Percentiles rank a stretch among this genome's conserved stretches.
Conservation (phyloP, 2,329 filamentous ascomycete species). For the Alternaria arborescens region DNA sequence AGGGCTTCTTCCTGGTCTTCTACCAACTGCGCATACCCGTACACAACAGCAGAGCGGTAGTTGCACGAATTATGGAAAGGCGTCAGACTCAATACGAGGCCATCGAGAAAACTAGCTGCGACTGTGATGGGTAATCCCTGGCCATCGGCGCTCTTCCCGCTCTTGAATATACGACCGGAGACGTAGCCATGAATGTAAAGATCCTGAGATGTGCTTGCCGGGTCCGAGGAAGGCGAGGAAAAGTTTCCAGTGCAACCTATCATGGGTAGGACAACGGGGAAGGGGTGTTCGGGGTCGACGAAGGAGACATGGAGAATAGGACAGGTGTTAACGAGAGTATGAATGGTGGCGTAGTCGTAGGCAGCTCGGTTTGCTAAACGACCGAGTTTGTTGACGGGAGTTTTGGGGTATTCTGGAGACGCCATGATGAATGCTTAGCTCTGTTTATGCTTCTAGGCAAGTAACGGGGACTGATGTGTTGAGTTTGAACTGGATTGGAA, state of each 20-base stretch:
- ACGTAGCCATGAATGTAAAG: slow-evolving; percentile 50
- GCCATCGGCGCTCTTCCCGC: not conserved
- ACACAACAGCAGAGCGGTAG: slow-evolving; percentile 44
- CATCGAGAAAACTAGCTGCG: slow-evolving; percentile 38
- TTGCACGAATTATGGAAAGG: slow-evolving; percentile 51
- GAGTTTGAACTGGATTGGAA: not conserved
- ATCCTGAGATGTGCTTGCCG: slow-evolving; percentile 56
- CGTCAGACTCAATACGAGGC: slow-evolving; percentile 45
- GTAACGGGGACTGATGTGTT: not conserved
- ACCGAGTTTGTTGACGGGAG: slow-evolving; percentile 39
- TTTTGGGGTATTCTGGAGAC: slow-evolving; percentile 34
- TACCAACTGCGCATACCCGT: slow-evolving; percentile 42
- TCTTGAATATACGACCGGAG: slow-evolving; percentile 68
- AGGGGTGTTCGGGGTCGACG: slow-evolving; percentile 59
- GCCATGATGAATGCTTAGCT: slow-evolving; percentile 11
- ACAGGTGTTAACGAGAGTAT: slow-evolving; percentile 41
- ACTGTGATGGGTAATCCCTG: slow-evolving; percentile 4
- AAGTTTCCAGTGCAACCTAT: slow-evolving; percentile 49
- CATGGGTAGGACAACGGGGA: slow-evolving; percentile 57
- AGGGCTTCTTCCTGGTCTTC: slow-evolving; percentile 31
- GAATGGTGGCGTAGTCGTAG: slow-evolving; percentile 49
- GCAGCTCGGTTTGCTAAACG: slow-evolving; percentile 41
- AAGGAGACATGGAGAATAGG: slow-evolving; percentile 51
- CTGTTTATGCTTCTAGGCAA: not conserved
- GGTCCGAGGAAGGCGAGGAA: slow-evolving; percentile 64